phyloP scores from a whole-genome alignment of 306 rosid genomes.

The Lathyrus oleraceus region DNA sequence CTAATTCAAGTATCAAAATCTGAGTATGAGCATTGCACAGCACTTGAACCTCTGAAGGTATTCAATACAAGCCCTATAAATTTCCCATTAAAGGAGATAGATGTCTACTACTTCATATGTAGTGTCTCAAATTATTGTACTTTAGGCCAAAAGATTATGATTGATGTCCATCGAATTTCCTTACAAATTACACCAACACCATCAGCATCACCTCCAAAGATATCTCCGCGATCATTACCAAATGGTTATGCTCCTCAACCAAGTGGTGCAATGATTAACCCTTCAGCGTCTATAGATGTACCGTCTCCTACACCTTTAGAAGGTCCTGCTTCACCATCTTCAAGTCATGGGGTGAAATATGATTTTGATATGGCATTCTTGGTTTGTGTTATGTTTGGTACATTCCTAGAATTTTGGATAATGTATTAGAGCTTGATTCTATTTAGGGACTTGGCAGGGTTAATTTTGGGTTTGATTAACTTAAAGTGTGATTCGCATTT shows the following conservation, averaged over 20 bases:
- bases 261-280: slow-evolving; percentile 8
- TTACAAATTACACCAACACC: slow-evolving; percentile 22
- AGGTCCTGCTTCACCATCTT: slow-evolving; percentile 34
- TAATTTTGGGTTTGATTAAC: slow-evolving; percentile 23
- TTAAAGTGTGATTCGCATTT: neutral
- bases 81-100: slow-evolving; percentile 30
- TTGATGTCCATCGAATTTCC: slow-evolving; percentile 26
- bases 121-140: slow-evolving; percentile 40
- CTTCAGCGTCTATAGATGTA: neutral
- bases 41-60: slow-evolving; percentile 33
- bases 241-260: slow-evolving; percentile 25
- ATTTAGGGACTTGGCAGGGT: neutral
- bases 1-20: slow-evolving; percentile 40
- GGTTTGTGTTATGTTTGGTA: slow-evolving; percentile 12
- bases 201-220: slow-evolving; percentile 17
- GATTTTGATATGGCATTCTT: slow-evolving; percentile 26
- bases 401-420: slow-evolving; percentile 33
- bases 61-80: slow-evolving; percentile 40
- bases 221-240: slow-evolving; percentile 32
- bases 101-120: slow-evolving; percentile 36
- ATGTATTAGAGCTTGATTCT: slow-evolving; percentile 32
- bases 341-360: slow-evolving; percentile 8
- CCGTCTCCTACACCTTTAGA: neutral
- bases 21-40: slow-evolving; percentile 45
- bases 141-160: slow-evolving; percentile 41